Conservation (phyloP, 495 filamentous ascomycete species). For the Cercophora sp. region DNA sequence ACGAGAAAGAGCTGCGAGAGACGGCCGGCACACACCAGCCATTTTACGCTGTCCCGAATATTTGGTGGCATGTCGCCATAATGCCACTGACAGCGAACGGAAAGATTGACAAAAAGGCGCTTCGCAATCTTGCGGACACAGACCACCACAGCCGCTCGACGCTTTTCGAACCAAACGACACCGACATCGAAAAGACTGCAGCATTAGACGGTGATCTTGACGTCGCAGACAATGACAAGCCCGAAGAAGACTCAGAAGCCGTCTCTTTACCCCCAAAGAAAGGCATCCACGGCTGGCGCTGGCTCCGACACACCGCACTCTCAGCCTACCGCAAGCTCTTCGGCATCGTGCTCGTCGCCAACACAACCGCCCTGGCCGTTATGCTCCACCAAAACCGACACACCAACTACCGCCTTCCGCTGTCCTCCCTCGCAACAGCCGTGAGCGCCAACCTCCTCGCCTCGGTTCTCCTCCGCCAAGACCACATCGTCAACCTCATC, state of each 20-base stretch:
- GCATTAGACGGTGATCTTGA: conserved; percentile 1
- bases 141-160: too few relatives aligned
- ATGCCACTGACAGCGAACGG: conserved; percentile 36
- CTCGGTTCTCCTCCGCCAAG: conserved; percentile 53
- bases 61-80: conserved; percentile 20
- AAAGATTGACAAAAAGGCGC: conserved; percentile 35
- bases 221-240: not conserved
- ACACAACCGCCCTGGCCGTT: conserved; percentile 7
- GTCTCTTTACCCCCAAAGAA: too few relatives aligned
- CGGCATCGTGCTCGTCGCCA: conserved; percentile 18
- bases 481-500: conserved; percentile 60
- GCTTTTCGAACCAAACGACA: too few relatives aligned
- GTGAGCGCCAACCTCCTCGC: conserved; percentile 40
- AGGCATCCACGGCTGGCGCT: conserved; percentile 6
- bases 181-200: too few relatives aligned
- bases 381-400: conserved; percentile 32
- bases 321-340: conserved; percentile 11
- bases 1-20: conserved; percentile 13
- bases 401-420: conserved; percentile 17
- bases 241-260: too few relatives aligned
- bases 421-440: conserved; percentile 35
- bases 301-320: conserved; percentile 15
- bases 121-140: conserved; percentile 22
- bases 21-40: conserved; percentile 22
- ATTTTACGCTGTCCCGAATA: conserved; percentile 33